Evolutionary conservation across 371 early-diverging fungal genomes (phyloP).

Genomic region (Mucor racemosus): DNA sequence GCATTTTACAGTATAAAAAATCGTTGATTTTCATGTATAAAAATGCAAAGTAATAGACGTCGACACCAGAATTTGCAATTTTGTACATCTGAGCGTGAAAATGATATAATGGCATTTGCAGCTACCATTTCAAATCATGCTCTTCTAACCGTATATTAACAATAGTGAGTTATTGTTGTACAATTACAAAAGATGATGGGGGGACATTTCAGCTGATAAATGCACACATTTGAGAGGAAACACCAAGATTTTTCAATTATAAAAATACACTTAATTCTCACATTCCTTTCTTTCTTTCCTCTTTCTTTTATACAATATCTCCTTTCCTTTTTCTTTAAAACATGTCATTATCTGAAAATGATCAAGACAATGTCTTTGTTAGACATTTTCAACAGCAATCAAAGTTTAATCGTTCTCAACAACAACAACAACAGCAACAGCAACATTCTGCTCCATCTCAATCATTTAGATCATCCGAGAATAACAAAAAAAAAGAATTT

Average conservation of each 20-base stretch:
- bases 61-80: background rate
- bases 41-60: background rate
- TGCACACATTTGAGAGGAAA: background rate
- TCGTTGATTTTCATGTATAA: background rate
- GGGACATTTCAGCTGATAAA: constrained; percentile 17
- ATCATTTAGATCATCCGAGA: background rate
- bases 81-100: constrained; percentile 2
- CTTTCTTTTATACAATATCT: constrained; percentile 36
- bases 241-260: background rate
- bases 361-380: constrained; percentile 46
- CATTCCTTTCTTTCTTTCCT: constrained; percentile 59
- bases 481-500: background rate
- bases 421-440: background rate
- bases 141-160: background rate
- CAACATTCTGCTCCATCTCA: background rate
- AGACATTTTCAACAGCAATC: constrained; percentile 16
- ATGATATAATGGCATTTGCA: constrained; percentile 1
- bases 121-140: background rate
- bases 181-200: background rate
- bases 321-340: constrained; percentile 20
- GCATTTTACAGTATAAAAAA: background rate
- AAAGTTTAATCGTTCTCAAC: constrained; percentile 51
- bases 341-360: constrained; percentile 58
- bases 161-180: background rate
- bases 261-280: constrained; percentile 38